Conservation (phyloP, 345 rosid species). For the Kandelia obovata region DNA sequence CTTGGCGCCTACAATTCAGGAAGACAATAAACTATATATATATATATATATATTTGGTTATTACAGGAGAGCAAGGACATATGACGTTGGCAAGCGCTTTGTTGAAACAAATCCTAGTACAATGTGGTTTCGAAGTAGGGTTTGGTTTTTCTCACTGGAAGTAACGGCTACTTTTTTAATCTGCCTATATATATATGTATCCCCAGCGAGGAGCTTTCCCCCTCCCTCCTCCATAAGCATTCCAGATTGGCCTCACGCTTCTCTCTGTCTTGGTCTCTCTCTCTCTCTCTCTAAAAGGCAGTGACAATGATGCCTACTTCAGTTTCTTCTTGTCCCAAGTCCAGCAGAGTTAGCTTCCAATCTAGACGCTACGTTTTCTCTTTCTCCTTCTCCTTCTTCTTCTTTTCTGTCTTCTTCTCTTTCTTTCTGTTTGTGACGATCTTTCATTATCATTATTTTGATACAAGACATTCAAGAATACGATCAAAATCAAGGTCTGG, state of each 20-base stretch:
- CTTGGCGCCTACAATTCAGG: no score
- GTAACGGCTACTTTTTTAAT: no score
- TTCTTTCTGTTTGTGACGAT: slow-evolving; percentile 22
- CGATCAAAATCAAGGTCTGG: slow-evolving; percentile 34
- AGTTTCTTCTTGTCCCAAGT: slow-evolving; percentile 21
- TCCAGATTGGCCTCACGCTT: background rate
- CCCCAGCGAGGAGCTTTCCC: background rate
- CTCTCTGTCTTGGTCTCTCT: background rate
- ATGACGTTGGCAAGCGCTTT: no score
- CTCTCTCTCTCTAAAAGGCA: background rate
- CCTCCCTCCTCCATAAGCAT: background rate
- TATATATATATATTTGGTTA: no score
- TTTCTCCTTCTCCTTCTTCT: slow-evolving; percentile 26
- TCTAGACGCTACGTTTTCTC: slow-evolving; percentile 5
- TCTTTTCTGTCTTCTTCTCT: slow-evolving; percentile 5
- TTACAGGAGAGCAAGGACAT: no score
- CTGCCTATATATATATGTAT: no score
- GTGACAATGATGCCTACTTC: slow-evolving; percentile 27
- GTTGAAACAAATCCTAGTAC: no score
- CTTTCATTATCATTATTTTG: slow-evolving; percentile 9
- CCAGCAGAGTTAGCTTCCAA: slow-evolving; percentile 18
- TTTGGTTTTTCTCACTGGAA: no score
- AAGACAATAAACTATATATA: no score
- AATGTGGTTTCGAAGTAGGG: no score
- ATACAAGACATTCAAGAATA: slow-evolving; percentile 6